phyloP scores from a whole-genome alignment of 371 early-diverging fungal species.

The Circinella umbellata region DNA sequence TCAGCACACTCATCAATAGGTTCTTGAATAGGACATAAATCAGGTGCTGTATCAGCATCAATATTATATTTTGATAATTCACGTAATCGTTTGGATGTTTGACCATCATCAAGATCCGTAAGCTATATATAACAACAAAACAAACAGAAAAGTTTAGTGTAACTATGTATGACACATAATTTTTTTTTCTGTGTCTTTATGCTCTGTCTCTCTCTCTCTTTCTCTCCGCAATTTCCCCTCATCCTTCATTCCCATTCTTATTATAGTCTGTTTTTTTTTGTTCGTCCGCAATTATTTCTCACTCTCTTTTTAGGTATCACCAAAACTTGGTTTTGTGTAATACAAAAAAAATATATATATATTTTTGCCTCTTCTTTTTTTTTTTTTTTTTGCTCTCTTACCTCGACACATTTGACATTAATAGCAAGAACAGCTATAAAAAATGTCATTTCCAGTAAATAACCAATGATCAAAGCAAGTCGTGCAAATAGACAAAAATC shows the following conservation, averaged over 20 bases:
- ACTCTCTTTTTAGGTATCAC: not conserved
- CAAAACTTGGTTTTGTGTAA: too few relatives aligned
- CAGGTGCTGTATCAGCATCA: slow-evolving; percentile 25
- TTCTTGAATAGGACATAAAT: slow-evolving; percentile 35
- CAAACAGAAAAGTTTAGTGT: not conserved
- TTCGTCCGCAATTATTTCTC: not conserved
- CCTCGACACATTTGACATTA: slow-evolving; percentile 76
- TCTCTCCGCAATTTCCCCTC: too few relatives aligned
- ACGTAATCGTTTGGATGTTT: slow-evolving; percentile 34
- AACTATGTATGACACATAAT: not conserved
- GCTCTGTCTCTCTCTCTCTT: too few relatives aligned
- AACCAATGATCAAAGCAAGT: slow-evolving; percentile 70
- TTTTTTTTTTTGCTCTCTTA: slow-evolving; percentile 23
- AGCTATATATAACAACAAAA: slow-evolving; percentile 20
- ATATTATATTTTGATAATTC: slow-evolving; percentile 27
- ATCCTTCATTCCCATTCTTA: too few relatives aligned
- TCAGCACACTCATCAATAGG: slow-evolving; percentile 12
- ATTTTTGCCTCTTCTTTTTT: not conserved
- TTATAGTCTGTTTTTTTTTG: too few relatives aligned
- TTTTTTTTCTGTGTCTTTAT: too few relatives aligned
- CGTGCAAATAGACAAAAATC: slow-evolving; percentile 75
- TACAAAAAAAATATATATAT: not conserved
- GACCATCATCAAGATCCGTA: slow-evolving; percentile 31
- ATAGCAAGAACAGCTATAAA: slow-evolving; percentile 73
- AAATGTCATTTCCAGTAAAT: slow-evolving; percentile 74